Evolutionary conservation across 2,329 filamentous ascomycete genomes (phyloP).

Genomic region (Alternaria triticimaculans): DNA sequence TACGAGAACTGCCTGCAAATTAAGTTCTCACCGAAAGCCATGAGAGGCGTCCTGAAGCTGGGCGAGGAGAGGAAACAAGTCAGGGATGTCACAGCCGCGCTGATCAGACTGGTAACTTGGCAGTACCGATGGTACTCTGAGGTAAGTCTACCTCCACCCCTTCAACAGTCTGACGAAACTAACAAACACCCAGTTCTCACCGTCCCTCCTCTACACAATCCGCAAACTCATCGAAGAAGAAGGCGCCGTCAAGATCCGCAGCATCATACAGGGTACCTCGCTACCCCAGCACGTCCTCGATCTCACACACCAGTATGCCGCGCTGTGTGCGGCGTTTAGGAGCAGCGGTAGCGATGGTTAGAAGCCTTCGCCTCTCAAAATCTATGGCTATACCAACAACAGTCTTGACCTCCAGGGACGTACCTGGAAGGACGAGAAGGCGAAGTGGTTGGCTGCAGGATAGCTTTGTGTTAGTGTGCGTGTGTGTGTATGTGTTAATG

Average conservation of each 20-base stretch:
- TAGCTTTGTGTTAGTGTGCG: neutral
- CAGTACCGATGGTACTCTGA: slow-evolving; percentile 99
- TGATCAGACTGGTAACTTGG: slow-evolving; percentile 94
- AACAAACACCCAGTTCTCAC: slow-evolving; percentile 73
- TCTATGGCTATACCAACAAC: slow-evolving; percentile 23
- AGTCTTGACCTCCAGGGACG: neutral
- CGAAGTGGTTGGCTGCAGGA: neutral
- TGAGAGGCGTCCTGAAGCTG: slow-evolving; percentile 80
- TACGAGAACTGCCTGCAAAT: slow-evolving; percentile 87
- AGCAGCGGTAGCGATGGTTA: slow-evolving; percentile 91
- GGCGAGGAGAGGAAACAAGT: slow-evolving; percentile 82
- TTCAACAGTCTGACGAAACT: neutral
- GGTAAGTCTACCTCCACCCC: slow-evolving; percentile 51
- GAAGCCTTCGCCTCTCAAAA: slow-evolving; percentile 4
- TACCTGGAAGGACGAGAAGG: neutral
- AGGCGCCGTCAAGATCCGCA: slow-evolving; percentile 94
- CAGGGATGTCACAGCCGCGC: slow-evolving; percentile 78
- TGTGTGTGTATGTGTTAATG: slow-evolving; percentile 14
- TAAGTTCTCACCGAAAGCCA: slow-evolving; percentile 91
- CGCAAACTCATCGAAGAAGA: slow-evolving; percentile 96
- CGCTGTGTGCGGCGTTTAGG: slow-evolving; percentile 90
- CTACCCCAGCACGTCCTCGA: slow-evolving; percentile 92
- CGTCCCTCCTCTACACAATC: slow-evolving; percentile 84
- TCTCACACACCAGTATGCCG: slow-evolving; percentile 94
- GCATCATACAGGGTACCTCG: slow-evolving; percentile 95